phyloP scores from a whole-genome alignment of 306 rosid species.

The Corylus heterophylla region DNA sequence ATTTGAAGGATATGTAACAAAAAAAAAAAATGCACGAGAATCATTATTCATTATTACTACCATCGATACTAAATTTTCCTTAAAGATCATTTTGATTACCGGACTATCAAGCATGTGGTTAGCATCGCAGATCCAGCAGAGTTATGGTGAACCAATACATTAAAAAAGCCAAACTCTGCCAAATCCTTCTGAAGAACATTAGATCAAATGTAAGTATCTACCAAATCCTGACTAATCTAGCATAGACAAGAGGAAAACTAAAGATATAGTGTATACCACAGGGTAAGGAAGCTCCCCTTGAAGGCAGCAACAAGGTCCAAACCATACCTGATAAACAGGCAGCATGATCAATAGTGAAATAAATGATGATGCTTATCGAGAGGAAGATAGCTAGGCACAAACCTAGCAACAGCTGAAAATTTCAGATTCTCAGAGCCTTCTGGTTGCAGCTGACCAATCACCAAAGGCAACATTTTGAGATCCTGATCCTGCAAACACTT shows the following conservation, averaged over 20 bases:
- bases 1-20: not conserved
- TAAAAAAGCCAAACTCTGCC: not conserved
- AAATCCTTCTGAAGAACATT: not conserved
- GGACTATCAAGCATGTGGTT: not conserved
- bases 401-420: constrained; percentile 35
- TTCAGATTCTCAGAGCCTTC: constrained; percentile 1
- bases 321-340: constrained; percentile 34
- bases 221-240: not conserved
- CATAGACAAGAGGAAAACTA: not conserved
- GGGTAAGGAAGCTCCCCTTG: constrained; percentile 31
- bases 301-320: constrained; percentile 27
- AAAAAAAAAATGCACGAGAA: not conserved
- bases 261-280: constrained; percentile 13
- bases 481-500: constrained; percentile 32
- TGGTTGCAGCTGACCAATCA: constrained; percentile 27
- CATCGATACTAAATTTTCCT: not conserved
- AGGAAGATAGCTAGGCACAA: constrained; percentile 25
- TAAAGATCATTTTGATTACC: not conserved
- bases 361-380: constrained; percentile 10
- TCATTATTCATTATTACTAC: not conserved
- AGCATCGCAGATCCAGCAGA: not conserved
- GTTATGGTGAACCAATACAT: not conserved
- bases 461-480: constrained; percentile 28
- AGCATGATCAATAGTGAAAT: constrained; percentile 15
- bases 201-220: not conserved